A percentile compares a stretch with the other conserved stretches of the same genome.
Conservation (phyloP, 768 basidiomycete genomes). For the Boletus pseudo-olivaceus region DNA sequence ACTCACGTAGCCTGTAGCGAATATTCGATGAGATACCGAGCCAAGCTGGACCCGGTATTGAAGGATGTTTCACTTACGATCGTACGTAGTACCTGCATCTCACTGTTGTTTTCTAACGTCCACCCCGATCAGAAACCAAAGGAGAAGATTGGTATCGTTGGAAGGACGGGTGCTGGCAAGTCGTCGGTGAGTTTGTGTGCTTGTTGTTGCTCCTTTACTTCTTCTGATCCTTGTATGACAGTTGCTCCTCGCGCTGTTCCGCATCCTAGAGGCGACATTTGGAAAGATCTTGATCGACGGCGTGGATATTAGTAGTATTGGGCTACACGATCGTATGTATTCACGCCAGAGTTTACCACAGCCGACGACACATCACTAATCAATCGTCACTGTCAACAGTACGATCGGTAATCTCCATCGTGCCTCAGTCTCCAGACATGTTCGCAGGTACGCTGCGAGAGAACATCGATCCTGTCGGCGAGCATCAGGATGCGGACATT, state of each 20-base stretch:
- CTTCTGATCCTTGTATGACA: slow-evolving; percentile 18
- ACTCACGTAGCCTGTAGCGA: slow-evolving; percentile 36
- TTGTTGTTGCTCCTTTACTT: neutral
- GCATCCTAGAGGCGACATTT: slow-evolving; percentile 66
- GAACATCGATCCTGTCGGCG: slow-evolving; percentile 85
- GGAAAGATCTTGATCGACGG: slow-evolving; percentile 73
- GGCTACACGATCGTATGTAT: slow-evolving; percentile 53
- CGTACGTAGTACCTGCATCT: slow-evolving; percentile 35
- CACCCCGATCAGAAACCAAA: slow-evolving; percentile 49
- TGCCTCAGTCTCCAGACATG: slow-evolving; percentile 74
- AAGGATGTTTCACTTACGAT: slow-evolving; percentile 69
- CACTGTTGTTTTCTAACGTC: slow-evolving; percentile 2
- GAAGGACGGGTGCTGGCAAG: slow-evolving; percentile 81
- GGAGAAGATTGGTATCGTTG: slow-evolving; percentile 90
- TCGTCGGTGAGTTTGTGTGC: slow-evolving; percentile 51
- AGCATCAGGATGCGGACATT: slow-evolving; percentile 73
- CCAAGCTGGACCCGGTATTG: slow-evolving; percentile 77
- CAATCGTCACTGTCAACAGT: slow-evolving; percentile 34
- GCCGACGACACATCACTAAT: neutral
- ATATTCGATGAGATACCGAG: slow-evolving; percentile 77
- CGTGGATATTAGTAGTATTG: slow-evolving; percentile 72
- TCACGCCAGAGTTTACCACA: too few relatives aligned
- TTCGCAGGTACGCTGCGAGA: slow-evolving; percentile 75
- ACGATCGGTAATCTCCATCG: slow-evolving; percentile 77
- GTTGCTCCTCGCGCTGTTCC: slow-evolving; percentile 70